Percentiles rank a stretch among this genome's conserved stretches.
phyloP scores from a whole-genome alignment of 768 basidiomycete species.

The Tubosaeta sp. region DNA sequence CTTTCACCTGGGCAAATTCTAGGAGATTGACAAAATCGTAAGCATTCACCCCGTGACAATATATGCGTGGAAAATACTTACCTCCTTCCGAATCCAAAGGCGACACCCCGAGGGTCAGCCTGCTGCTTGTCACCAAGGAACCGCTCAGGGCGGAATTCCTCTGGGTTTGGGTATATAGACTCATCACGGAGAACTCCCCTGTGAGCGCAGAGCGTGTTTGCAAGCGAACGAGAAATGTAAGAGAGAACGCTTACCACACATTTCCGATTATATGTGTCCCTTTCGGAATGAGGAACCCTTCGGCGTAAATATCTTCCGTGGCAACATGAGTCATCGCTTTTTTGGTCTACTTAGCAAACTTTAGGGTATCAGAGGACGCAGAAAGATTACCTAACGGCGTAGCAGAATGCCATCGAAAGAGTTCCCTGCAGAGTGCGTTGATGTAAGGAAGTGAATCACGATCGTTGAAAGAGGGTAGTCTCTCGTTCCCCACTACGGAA shows the following conservation, averaged over 20 bases:
- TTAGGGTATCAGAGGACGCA: constrained; percentile 13
- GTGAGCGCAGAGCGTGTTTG: too few species aligned
- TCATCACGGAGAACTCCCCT: too few species aligned
- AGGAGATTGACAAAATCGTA: neutral
- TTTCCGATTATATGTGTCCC: constrained; percentile 22
- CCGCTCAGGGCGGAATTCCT: neutral
- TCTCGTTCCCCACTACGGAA: too few species aligned
- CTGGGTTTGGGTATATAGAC: too few species aligned
- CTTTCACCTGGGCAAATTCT: constrained; percentile 23
- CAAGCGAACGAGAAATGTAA: too few species aligned
- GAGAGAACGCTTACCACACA: constrained; percentile 16
- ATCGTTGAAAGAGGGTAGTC: too few species aligned
- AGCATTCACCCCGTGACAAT: neutral
- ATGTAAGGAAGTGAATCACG: constrained; percentile 13
- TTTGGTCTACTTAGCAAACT: neutral
- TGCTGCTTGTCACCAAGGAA: neutral
- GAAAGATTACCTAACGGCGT: constrained; percentile 17
- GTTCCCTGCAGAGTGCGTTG: constrained; percentile 23
- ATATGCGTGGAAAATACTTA: neutral
- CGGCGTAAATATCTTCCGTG: constrained; percentile 15
- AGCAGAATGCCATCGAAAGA: constrained; percentile 18
- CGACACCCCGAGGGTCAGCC: neutral
- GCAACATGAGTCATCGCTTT: constrained; percentile 15
- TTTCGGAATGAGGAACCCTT: constrained; percentile 13
- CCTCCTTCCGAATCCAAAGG: constrained; percentile 31